Conservation (phyloP, 805 yeast genomes). For the Danielia reshetovae region DNA sequence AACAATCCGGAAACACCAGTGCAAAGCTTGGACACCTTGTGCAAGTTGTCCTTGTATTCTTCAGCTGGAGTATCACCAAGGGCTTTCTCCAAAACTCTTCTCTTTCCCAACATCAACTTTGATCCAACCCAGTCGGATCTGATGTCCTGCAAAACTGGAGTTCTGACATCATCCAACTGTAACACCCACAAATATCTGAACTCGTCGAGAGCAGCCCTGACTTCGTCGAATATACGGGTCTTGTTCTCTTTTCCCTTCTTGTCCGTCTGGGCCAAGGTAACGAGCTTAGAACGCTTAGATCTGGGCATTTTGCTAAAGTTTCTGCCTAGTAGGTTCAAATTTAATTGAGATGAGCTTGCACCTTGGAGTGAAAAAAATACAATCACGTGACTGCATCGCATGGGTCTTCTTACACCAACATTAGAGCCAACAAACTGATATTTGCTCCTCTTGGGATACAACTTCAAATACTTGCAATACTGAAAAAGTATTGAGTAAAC, state of each 20-base stretch:
- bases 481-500: no score
- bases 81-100: constrained; percentile 89
- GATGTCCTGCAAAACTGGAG: constrained; percentile 90
- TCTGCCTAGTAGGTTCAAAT: not conserved
- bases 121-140: constrained; percentile 93
- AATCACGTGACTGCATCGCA: constrained; percentile 4
- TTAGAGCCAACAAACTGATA: no score
- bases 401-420: no score
- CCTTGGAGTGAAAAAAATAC: constrained; percentile 5
- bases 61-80: constrained; percentile 84
- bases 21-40: constrained; percentile 58
- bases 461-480: no score
- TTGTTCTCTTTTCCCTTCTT: constrained; percentile 94
- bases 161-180: constrained; percentile 86
- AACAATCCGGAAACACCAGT: constrained; percentile 83
- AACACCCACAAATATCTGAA: constrained; percentile 81
- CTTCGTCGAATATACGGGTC: constrained; percentile 85
- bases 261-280: constrained; percentile 92
- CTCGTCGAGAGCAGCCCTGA: constrained; percentile 75
- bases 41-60: constrained; percentile 84
- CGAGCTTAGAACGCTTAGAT: constrained; percentile 94
- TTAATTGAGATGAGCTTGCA: constrained; percentile 4
- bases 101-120: constrained; percentile 83
- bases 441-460: no score
- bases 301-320: constrained; percentile 67